Base-by-base conservation (phyloP, 352 stramenopile genomes). In the Pythium pyrilobum region DNA sequence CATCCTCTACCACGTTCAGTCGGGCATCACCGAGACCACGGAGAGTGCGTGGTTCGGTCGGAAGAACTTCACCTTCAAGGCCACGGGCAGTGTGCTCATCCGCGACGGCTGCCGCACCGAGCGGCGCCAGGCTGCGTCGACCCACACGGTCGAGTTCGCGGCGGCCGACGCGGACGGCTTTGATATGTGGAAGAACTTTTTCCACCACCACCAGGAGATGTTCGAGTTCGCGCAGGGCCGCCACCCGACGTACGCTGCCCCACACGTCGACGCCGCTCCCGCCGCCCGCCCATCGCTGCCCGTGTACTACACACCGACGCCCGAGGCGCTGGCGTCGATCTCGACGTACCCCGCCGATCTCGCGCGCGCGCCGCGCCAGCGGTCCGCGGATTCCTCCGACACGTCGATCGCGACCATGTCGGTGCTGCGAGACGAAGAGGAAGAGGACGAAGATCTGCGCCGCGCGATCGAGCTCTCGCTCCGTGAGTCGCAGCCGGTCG, bases 1-100 rank as follows among this genome's bases (percentile, higher is more conserved):
- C 18, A 64, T 89, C 51, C 41, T 92, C 15, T 88, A 77, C 42
- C 78, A 82, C 15, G 67, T 86, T 21, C 67, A 68, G 16, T 52
- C 52, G 24, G 79, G 76, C 10, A 68, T 89, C 57, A 46, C 61
- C 24, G 51, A 70, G 15, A 61, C 56, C 2, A 71, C 44, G 12
- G 78, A 89, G 55, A 54, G 48, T 29, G 86, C 85, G 48, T 89
- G 78, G 78, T 89, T 92, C 59, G 87, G 81, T 47, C 67, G 62
- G 20, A 89, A 89, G 42, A 62, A 81, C 2, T 76, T 76, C 29
- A 69, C 74, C 3, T 92, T 92, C 55, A 48, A 65, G 39, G 27
- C 87, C 20, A 62, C 60, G 16, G 81, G 70, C 9, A 69, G 60
- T 24, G 43, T 68, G 21, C 49, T 56, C 21, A 42, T 51, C 16